A percentile compares a stretch with the other conserved stretches of the same genome.
Evolutionary conservation across 768 basidiomycete species (phyloP).

Genomic region (Russula sp.): DNA sequence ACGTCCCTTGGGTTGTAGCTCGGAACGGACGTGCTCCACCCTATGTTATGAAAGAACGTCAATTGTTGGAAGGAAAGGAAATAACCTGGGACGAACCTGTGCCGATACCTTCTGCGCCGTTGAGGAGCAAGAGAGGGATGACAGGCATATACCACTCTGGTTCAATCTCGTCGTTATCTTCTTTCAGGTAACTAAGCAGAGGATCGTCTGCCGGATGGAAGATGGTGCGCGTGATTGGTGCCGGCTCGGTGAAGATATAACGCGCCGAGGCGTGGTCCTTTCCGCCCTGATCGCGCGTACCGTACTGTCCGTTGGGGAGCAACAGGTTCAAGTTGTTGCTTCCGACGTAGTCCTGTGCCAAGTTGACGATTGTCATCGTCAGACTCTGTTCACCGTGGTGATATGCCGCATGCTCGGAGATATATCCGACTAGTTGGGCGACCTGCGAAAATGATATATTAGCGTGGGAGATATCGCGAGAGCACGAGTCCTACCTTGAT

Average conservation of each 20-base stretch:
- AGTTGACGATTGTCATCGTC: slow-evolving; percentile 82
- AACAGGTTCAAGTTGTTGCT: slow-evolving; percentile 93
- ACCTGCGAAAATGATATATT: slow-evolving; percentile 43
- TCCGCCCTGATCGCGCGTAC: slow-evolving; percentile 88
- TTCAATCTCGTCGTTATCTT: slow-evolving; percentile 83
- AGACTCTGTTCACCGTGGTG: slow-evolving; percentile 94
- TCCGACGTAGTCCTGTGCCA: slow-evolving; percentile 93
- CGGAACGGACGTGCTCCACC: slow-evolving; percentile 93
- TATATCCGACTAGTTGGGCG: slow-evolving; percentile 92
- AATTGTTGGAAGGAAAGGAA: not conserved
- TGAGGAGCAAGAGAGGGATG: slow-evolving; percentile 82
- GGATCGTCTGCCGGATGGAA: slow-evolving; percentile 84
- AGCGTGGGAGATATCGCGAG: not conserved
- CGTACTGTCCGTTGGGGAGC: slow-evolving; percentile 88
- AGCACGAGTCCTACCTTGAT: slow-evolving; percentile 57
- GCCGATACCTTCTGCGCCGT: slow-evolving; percentile 96
- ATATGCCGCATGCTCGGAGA: slow-evolving; percentile 89
- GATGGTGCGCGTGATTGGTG: slow-evolving; percentile 64
- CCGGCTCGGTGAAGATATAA: slow-evolving; percentile 88
- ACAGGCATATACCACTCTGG: slow-evolving; percentile 94
- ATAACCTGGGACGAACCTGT: slow-evolving; percentile 52
- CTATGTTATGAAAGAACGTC: slow-evolving; percentile 34
- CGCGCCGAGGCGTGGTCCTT: slow-evolving; percentile 96
- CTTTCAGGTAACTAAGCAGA: slow-evolving; percentile 75
- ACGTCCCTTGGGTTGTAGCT: slow-evolving; percentile 91